Conservation (phyloP, 1,139 yeast species). For the Zygosaccharomyces sapae region DNA sequence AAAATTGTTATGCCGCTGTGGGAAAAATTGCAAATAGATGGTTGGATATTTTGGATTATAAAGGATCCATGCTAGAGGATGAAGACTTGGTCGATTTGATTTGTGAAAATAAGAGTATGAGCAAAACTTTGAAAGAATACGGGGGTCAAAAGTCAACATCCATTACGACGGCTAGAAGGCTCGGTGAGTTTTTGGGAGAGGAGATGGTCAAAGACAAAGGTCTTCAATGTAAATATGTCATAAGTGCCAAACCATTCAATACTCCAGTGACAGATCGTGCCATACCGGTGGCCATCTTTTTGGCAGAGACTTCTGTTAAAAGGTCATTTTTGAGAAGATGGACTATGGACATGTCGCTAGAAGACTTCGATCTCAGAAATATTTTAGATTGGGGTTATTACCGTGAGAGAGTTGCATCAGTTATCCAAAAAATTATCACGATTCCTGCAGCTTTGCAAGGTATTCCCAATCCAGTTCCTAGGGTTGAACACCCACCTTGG, state of each 20-base stretch:
- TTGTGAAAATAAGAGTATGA: slow-evolving; percentile 96
- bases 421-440: slow-evolving; percentile 88
- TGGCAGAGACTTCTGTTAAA: slow-evolving; percentile 65
- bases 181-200: slow-evolving; percentile 94
- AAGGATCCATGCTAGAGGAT: slow-evolving; percentile 84
- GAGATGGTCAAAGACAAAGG: slow-evolving; percentile 98
- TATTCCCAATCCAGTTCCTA: slow-evolving; percentile 88
- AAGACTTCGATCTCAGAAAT: slow-evolving; percentile 81
- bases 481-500: slow-evolving; percentile 96
- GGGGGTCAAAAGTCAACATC: slow-evolving; percentile 91
- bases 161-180: slow-evolving; percentile 86
- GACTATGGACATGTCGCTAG: slow-evolving; percentile 75
- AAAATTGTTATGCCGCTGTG: slow-evolving; percentile 80
- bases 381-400: slow-evolving; percentile 94
- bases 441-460: slow-evolving; percentile 96
- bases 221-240: slow-evolving; percentile 89
- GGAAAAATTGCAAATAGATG: slow-evolving; percentile 93
- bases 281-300: slow-evolving; percentile 90
- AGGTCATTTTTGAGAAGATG: slow-evolving; percentile 72
- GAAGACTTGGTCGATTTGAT: slow-evolving; percentile 91
- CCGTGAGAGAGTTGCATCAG: slow-evolving; percentile 85
- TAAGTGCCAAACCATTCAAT: slow-evolving; percentile 75
- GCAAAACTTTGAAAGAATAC: slow-evolving; percentile 83
- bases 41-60: slow-evolving; percentile 88
- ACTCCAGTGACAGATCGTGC: slow-evolving; percentile 97